phyloP scores from a whole-genome alignment of 2,329 filamentous ascomycete species.

The Biscogniauxia mediterranea region DNA sequence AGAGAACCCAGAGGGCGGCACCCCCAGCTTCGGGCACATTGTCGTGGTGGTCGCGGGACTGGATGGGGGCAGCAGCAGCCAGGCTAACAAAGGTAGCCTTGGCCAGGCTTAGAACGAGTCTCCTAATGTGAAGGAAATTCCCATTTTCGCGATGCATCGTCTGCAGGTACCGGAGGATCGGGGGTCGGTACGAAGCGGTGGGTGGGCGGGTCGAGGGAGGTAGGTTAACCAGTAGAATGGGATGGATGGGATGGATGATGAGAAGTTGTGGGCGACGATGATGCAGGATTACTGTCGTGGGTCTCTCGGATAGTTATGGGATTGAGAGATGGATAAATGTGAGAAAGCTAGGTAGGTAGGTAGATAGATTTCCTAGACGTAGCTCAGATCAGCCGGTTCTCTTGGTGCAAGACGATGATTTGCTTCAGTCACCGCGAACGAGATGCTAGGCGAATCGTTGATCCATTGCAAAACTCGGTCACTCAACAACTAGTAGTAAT shows the following conservation, averaged over 20 bases:
- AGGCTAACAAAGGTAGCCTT: conserved; percentile 37
- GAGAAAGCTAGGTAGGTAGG: too few relatives aligned
- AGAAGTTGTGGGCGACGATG: not conserved
- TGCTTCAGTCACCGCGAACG: too few relatives aligned
- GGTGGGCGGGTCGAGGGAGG: not conserved
- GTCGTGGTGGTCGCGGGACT: conserved; percentile 37
- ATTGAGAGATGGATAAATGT: too few relatives aligned
- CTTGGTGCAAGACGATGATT: too few relatives aligned
- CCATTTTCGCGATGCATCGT: conserved; percentile 26
- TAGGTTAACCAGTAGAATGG: not conserved
- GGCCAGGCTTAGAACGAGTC: conserved; percentile 49
- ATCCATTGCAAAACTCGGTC: too few relatives aligned
- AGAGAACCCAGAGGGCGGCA: conserved; percentile 75
- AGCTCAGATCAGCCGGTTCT: too few relatives aligned
- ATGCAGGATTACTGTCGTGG: too few relatives aligned
- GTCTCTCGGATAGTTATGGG: too few relatives aligned
- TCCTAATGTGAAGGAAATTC: conserved; percentile 40
- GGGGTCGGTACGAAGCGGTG: conserved; percentile 2
- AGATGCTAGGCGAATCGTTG: too few relatives aligned
- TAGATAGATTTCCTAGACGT: too few relatives aligned
- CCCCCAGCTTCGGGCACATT: conserved; percentile 54
- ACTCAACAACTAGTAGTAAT: too few relatives aligned
- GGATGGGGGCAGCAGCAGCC: conserved; percentile 47
- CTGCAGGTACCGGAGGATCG: not conserved
- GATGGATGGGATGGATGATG: not conserved